Base-by-base conservation (phyloP, 1,284 basidiomycete genomes). In the Pterula multifida region DNA sequence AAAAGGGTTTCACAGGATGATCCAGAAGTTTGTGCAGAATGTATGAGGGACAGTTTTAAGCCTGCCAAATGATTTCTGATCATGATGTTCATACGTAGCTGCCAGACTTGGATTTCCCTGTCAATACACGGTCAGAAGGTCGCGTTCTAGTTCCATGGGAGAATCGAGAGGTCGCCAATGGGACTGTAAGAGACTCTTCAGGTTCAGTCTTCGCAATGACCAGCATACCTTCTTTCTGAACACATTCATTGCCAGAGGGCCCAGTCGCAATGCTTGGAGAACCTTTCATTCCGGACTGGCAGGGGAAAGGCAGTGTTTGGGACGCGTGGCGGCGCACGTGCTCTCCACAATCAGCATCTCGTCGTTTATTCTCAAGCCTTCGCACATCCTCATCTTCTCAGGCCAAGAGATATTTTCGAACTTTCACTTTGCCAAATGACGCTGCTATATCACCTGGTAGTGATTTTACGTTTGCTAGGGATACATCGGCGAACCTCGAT, bases 291-390 rank as follows among this genome's bases (percentile, higher is more conserved):
- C 75, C 90, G 19, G 90, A 93, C 64, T 97, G 93, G 93, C 67
- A 69, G 26, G 80, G 81, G 9, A 72, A 83, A 49, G 90, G 91
- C 2, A 89, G 76, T 51, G 86, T 93, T 24, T 97, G 93, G 93
- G 90, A 95, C 53, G 78, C 89, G 0, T 95, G 85, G 72, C 78
- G 91, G 15, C 78, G 90, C n/a, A 90, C 90, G 0, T 97, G 93
- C 61, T 69, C 78, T n/a, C 90, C 90, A 0, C 66, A 74, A 2
- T 79, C 84, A 2, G 72, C 84, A 48, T 90, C 93, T 1, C 81
- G 93, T 4, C 81, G 85, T 22, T 74, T 95, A 4, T 89, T 87
- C 63, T 80, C 79, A 45, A 88, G 90, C 0, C 71, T 88, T 54
- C 79, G 63, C 9, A 56, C 50, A 54, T 59, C 52, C 55, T 59